phyloP scores from a whole-genome alignment of 2,329 filamentous ascomycete genomes.

The Cytospora schulzeri region DNA sequence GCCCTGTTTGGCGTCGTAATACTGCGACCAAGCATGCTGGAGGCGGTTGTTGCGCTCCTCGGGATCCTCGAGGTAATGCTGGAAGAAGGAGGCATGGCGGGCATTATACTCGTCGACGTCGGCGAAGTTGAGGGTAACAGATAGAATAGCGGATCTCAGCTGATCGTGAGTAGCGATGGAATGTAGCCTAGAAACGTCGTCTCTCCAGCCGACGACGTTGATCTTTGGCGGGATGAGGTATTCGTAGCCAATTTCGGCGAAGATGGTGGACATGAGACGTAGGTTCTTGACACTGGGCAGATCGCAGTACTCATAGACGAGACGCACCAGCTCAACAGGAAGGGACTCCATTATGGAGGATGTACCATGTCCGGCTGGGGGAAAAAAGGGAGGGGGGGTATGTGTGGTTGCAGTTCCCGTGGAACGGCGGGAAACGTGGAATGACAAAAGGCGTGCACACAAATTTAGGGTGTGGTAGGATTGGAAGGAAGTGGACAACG shows the following conservation, averaged over 20 bases:
- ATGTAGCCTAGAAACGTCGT: conserved; percentile 48
- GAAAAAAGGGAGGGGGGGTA: background rate
- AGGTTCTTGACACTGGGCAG: conserved; percentile 43
- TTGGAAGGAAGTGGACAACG: background rate
- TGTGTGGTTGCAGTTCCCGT: conserved; percentile 11
- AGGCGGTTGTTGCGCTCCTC: conserved; percentile 41
- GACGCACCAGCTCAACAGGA: conserved; percentile 44
- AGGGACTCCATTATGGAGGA: conserved; percentile 32
- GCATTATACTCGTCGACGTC: conserved; percentile 45
- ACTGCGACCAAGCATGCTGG: conserved; percentile 40
- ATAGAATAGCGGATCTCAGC: conserved; percentile 45
- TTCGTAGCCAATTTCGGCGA: conserved; percentile 47
- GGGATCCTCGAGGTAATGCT: conserved; percentile 42
- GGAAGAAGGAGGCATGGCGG: conserved; percentile 39
- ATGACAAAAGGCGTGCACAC: conserved; percentile 4
- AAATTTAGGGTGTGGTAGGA: conserved; percentile 1
- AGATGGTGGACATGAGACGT: conserved; percentile 42
- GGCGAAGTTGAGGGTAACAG: conserved; percentile 49
- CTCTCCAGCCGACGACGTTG: conserved; percentile 46
- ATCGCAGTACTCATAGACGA: conserved; percentile 47
- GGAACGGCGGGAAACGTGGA: conserved; percentile 11
- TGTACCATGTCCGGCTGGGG: conserved; percentile 22
- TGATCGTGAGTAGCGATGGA: conserved; percentile 47
- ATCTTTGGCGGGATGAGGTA: conserved; percentile 47
- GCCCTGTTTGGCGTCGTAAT: conserved; percentile 40